Conservation (phyloP, 805 yeast species). For the Metschnikowia chrysomelidarum region DNA sequence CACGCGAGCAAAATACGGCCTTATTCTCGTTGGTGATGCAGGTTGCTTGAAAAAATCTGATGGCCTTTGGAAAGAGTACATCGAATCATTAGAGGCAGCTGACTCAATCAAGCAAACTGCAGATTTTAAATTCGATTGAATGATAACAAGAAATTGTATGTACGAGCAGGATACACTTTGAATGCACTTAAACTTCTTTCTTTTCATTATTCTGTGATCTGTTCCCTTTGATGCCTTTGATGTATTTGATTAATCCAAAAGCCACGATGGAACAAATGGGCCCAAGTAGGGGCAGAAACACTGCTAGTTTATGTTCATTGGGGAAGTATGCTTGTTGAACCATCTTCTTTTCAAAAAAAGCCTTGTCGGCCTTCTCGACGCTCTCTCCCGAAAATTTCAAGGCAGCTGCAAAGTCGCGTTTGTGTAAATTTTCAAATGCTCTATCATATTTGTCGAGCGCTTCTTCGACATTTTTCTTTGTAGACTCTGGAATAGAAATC, state of each 20-base stretch:
- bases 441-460: constrained; percentile 45
- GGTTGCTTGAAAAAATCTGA: constrained; percentile 15
- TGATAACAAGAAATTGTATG: too few species aligned
- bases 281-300: constrained; percentile 85
- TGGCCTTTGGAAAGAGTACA: constrained; percentile 19
- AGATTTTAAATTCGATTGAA: constrained; percentile 12
- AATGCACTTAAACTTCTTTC: constrained; percentile 4
- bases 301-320: constrained; percentile 92
- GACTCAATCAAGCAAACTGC: constrained; percentile 10
- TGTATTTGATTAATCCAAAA: constrained; percentile 48
- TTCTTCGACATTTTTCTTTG: constrained; percentile 52
- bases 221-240: constrained; percentile 43
- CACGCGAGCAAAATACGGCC: constrained; percentile 83
- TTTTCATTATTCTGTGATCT: constrained; percentile 2
- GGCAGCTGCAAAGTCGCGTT: constrained; percentile 28
- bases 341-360: constrained; percentile 93
- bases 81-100: constrained; percentile 13
- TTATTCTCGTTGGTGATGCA: constrained; percentile 37
- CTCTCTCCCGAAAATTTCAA: constrained; percentile 51
- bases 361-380: constrained; percentile 58
- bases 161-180: neutral
- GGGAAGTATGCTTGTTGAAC: constrained; percentile 94
- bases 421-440: constrained; percentile 32
- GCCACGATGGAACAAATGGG: constrained; percentile 70
- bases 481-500: constrained; percentile 80